These are phyloP conservation scores for Ogataea nitratoaversa DNA, from an alignment of 805 yeast species.

Conservation along the genomic window DNA sequence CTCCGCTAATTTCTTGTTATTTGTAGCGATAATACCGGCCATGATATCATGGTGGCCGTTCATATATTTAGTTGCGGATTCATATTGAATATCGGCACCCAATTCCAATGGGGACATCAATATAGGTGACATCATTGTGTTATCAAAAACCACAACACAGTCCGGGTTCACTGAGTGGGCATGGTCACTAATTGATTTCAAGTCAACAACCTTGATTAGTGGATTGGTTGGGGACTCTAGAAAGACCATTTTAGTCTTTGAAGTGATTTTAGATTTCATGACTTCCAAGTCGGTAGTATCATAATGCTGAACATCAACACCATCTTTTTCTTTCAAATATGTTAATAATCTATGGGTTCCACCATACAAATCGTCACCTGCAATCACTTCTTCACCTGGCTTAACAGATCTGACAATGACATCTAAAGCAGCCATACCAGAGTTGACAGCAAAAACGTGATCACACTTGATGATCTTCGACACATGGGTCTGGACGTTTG, in stretches of 20 bases:
- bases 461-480: slow-evolving; percentile 76
- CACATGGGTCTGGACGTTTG: slow-evolving; percentile 71
- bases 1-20: slow-evolving; percentile 59
- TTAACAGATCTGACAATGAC: slow-evolving; percentile 68
- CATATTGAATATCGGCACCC: slow-evolving; percentile 90
- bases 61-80: slow-evolving; percentile 87
- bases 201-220: slow-evolving; percentile 80
- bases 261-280: slow-evolving; percentile 52
- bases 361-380: slow-evolving; percentile 94
- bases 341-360: slow-evolving; percentile 87
- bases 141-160: slow-evolving; percentile 78
- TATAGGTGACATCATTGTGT: slow-evolving; percentile 95
- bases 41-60: slow-evolving; percentile 95
- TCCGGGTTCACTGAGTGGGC: slow-evolving; percentile 69
- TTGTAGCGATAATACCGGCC: slow-evolving; percentile 88
- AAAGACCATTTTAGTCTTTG: slow-evolving; percentile 69
- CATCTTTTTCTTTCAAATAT: slow-evolving; percentile 59
- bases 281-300: slow-evolving; percentile 74
- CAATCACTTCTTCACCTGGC: slow-evolving; percentile 88
- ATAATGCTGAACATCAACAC: slow-evolving; percentile 64
- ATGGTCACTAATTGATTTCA: slow-evolving; percentile 57
- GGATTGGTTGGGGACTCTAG: slow-evolving; percentile 95
- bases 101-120: slow-evolving; percentile 79
- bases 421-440: slow-evolving; percentile 93
- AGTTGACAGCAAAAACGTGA: slow-evolving; percentile 74